Conservation (phyloP, 352 stramenopile species). For the Albugo laibachii region DNA sequence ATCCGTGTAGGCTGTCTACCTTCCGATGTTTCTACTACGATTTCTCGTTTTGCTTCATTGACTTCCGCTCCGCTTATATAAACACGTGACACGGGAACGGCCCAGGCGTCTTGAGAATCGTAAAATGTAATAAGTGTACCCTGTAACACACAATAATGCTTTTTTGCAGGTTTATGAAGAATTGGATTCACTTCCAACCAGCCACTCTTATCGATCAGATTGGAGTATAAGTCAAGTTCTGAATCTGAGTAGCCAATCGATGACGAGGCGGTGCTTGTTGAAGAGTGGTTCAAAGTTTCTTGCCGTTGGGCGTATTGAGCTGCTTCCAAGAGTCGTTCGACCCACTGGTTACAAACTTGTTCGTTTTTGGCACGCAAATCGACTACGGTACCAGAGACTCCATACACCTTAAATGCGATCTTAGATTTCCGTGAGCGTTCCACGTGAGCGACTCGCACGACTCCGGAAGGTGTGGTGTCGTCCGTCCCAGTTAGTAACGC, state of each 20-base stretch:
- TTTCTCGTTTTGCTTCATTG: too few species aligned
- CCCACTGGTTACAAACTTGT: conserved; percentile 43
- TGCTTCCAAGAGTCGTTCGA: conserved; percentile 49
- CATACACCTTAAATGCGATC: conserved; percentile 71
- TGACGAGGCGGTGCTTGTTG: conserved; percentile 51
- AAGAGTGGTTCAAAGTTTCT: conserved; percentile 53
- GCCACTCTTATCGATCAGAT: conserved; percentile 60
- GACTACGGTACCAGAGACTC: conserved; percentile 66
- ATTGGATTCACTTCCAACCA: conserved; percentile 38
- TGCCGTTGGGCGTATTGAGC: conserved; percentile 46
- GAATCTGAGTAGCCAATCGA: conserved; percentile 43
- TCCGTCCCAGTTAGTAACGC: conserved; percentile 51
- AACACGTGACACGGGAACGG: conserved; percentile 44
- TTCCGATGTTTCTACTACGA: too few species aligned
- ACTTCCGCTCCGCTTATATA: conserved; percentile 21
- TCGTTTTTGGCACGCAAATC: conserved; percentile 67
- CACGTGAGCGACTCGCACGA: conserved; percentile 55
- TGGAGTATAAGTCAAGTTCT: conserved; percentile 41
- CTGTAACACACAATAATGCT: conserved; percentile 60
- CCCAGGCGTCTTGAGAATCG: conserved; percentile 62
- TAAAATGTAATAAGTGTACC: conserved; percentile 70
- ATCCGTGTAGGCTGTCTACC: too few species aligned
- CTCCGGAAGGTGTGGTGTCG: conserved; percentile 39
- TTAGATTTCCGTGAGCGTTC: conserved; percentile 52
- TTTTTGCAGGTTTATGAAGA: conserved; percentile 46